Evolutionary conservation across 148 eudicot genomes (phyloP).

Genomic region (Camellia sinensis): DNA sequence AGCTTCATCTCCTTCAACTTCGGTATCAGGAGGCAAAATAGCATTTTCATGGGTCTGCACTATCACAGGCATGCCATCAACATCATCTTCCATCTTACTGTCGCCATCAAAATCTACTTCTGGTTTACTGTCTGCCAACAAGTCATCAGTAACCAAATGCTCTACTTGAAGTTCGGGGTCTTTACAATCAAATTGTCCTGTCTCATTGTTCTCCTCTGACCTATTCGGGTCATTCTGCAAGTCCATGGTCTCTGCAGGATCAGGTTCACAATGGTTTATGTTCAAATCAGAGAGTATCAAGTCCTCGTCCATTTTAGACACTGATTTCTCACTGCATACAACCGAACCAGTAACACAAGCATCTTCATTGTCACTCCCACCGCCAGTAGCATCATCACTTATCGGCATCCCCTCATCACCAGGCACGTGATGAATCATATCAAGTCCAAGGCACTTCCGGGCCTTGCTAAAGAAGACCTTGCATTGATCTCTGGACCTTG

Average conservation of each 20-base stretch:
- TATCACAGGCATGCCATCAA: constrained; percentile 3
- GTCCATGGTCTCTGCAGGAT: constrained; percentile 24
- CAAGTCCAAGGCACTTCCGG: constrained; percentile 69
- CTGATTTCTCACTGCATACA: constrained; percentile 51
- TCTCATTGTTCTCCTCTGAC: constrained; percentile 25
- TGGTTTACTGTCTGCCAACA: constrained; percentile 21
- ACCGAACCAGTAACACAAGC: constrained; percentile 52
- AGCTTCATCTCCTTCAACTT: constrained; percentile 14
- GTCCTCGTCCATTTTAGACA: constrained; percentile 50
- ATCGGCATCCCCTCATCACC: constrained; percentile 25
- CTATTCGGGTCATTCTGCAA: constrained; percentile 29
- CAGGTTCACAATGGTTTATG: constrained; percentile 28
- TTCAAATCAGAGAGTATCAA: constrained; percentile 29
- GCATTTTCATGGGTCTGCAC: constrained; percentile 8
- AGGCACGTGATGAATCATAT: constrained; percentile 33
- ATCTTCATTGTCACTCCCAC: constrained; percentile 63
- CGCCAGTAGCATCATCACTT: constrained; percentile 47
- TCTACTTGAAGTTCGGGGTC: constrained; percentile 20
- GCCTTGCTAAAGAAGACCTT: constrained; percentile 79
- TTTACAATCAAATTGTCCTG: constrained; percentile 25
- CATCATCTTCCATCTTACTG: constrained; percentile 19
- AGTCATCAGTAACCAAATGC: constrained; percentile 20
- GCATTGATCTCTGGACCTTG: constrained; percentile 73
- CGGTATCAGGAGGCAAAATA: constrained; percentile 16
- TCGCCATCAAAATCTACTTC: constrained; percentile 27